These are phyloP conservation scores for Buxus sempervirens DNA, from an alignment of 164 flowering plant genomes.

Conservation along the genomic window DNA sequence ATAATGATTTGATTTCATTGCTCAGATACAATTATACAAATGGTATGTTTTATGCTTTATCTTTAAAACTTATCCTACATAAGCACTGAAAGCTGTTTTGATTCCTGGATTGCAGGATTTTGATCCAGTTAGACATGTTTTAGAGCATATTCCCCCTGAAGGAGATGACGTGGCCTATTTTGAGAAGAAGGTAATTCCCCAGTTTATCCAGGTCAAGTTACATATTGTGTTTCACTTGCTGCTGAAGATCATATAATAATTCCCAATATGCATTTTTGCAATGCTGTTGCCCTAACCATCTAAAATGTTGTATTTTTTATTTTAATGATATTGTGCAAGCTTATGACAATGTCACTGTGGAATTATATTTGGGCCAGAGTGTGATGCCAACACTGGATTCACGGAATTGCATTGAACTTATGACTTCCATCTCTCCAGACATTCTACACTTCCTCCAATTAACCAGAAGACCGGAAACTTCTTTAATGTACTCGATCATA, in stretches of 20 bases:
- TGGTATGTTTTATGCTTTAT: background rate
- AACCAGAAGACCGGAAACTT: too few relatives aligned
- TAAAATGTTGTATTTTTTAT: too few relatives aligned
- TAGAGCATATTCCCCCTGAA: constrained; percentile 72
- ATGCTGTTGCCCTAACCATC: too few relatives aligned
- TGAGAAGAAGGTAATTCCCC: constrained; percentile 70
- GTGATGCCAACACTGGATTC: too few relatives aligned
- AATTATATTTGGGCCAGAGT: too few relatives aligned
- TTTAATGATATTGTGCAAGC: too few relatives aligned
- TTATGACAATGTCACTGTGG: too few relatives aligned
- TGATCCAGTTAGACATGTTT: constrained; percentile 77
- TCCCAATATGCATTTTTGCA: too few relatives aligned
- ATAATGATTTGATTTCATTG: background rate
- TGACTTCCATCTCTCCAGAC: too few relatives aligned
- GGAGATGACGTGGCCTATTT: constrained; percentile 66
- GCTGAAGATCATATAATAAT: background rate
- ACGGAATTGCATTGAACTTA: too few relatives aligned
- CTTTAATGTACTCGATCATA: too few relatives aligned
- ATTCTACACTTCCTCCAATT: too few relatives aligned
- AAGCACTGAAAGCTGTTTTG: background rate
- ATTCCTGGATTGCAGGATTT: constrained; percentile 59
- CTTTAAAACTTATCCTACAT: background rate
- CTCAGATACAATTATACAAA: background rate
- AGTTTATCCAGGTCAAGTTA: background rate
- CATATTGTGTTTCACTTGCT: background rate